phyloP scores from a whole-genome alignment of 2,329 filamentous ascomycete genomes.

The Thelonectria olida region DNA sequence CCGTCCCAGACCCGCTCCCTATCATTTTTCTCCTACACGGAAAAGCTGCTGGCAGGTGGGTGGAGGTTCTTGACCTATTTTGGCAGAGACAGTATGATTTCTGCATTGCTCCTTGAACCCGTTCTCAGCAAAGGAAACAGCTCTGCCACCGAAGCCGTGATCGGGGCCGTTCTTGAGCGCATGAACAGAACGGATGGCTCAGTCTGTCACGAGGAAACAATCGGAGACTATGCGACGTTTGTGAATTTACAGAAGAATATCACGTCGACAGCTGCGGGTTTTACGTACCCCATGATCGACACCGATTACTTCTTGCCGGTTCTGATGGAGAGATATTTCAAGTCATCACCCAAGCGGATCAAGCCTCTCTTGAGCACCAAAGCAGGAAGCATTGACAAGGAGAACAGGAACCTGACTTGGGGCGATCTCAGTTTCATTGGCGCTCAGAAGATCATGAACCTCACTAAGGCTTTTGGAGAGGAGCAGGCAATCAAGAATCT shows the following conservation, averaged over 20 bases:
- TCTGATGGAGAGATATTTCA: slow-evolving; percentile 67
- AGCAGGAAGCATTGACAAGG: slow-evolving; percentile 55
- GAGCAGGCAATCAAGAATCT: slow-evolving; percentile 63
- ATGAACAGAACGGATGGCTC: slow-evolving; percentile 68
- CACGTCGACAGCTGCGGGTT: slow-evolving; percentile 60
- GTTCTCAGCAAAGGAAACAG: slow-evolving; percentile 64
- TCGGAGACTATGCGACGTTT: slow-evolving; percentile 72
- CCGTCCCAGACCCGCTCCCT: slow-evolving; percentile 49
- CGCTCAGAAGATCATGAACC: slow-evolving; percentile 66
- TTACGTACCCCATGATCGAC: slow-evolving; percentile 70
- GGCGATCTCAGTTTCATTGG: slow-evolving; percentile 59
- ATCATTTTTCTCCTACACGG: slow-evolving; percentile 70
- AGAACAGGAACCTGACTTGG: slow-evolving; percentile 64
- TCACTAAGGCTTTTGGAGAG: slow-evolving; percentile 62
- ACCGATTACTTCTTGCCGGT: slow-evolving; percentile 70
- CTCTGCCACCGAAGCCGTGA: slow-evolving; percentile 68
- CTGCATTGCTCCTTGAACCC: slow-evolving; percentile 64
- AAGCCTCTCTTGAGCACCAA: slow-evolving; percentile 50
- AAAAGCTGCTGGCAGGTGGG: slow-evolving; percentile 70
- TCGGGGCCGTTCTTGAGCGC: slow-evolving; percentile 68
- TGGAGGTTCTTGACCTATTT: slow-evolving; percentile 76
- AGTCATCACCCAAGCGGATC: slow-evolving; percentile 49
- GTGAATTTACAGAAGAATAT: slow-evolving; percentile 64
- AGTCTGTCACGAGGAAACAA: slow-evolving; percentile 72
- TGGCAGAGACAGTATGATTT: slow-evolving; percentile 71